Evolutionary conservation across 2,329 filamentous ascomycete species (phyloP), one percentile per base, ranked within the genome.

Genomic region (Diaporthe capsici): DNA sequence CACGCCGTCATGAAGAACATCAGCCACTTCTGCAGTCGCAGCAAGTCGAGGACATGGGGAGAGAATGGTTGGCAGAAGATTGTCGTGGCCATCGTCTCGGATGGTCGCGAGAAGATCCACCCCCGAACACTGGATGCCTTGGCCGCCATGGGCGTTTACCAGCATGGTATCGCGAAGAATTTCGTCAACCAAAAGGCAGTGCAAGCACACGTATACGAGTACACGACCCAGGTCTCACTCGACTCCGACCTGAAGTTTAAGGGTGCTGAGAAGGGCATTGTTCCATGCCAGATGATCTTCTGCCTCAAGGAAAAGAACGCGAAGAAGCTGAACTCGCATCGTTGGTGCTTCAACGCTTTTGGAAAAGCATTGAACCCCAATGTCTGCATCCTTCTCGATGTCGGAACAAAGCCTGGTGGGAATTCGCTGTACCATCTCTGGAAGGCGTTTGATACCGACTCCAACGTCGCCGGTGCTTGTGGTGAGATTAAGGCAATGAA

Each of bases 301-400:
- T 99, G 97, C 82, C 87, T 99, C 77, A 99, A 99, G 86, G 97
- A 99, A 84, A 96, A 97, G 87, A 99, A 99, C 83, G 91, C 94
- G 82, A 97, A 98, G 86, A 99, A 99, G 87, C 90, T 99, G 80
- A 99, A 99, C 87, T 98, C 96, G 0, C 97, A 99, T 84, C 92
- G 97, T 75, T 99, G 97, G 97, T 98, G 98, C 87, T 99, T 99
- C 88, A 99, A 99, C 82, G 97, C 97, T 0, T 98, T 99, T 82
- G 97, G 97, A 42, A 92, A 93, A 78, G 94, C 96, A 0, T 88
- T 99, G 34, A 98, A 96, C 79, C 97, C 97, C 0, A 99, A 99
- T 79, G 94, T 99, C 47, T 99, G 97, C 84, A 98, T 99, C 83
- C 86, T 99, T 77, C 92, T 99, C 20, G 97, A 99, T 83, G 97